Conservation (phyloP, 192 early-diverging fungal species). For the Coemansia interrupta region DNA sequence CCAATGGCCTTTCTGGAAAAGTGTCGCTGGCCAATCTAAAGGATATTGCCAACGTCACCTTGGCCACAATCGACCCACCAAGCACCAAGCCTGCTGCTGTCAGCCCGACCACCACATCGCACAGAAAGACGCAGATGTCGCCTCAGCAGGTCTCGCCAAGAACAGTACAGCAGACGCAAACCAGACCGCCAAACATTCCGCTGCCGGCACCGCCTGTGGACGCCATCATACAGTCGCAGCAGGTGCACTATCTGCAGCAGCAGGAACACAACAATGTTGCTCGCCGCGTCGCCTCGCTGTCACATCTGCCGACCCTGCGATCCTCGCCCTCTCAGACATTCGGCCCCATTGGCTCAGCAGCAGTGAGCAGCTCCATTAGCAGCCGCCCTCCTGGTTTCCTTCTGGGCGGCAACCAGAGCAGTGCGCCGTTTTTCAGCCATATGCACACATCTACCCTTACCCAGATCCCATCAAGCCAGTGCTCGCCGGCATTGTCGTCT, state of each 20-base stretch:
- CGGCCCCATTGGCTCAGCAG: neutral
- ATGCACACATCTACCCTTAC: slow-evolving; percentile 21
- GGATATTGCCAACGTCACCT: slow-evolving; percentile 5
- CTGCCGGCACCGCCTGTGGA: neutral
- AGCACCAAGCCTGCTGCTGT: neutral
- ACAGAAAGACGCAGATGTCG: neutral
- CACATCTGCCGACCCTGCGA: slow-evolving; percentile 36
- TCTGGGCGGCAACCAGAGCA: slow-evolving; percentile 1
- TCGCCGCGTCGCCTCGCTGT: slow-evolving; percentile 41
- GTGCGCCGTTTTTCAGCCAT: slow-evolving; percentile 3
- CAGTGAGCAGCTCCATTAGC: neutral
- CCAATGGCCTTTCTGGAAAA: neutral
- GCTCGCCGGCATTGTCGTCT: slow-evolving; percentile 30
- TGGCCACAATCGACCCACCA: neutral
- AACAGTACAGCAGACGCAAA: neutral
- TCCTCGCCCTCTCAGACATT: slow-evolving; percentile 7
- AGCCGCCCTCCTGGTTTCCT: neutral
- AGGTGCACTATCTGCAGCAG: slow-evolving; percentile 29
- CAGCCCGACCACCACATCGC: slow-evolving; percentile 2
- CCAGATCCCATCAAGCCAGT: slow-evolving; percentile 19
- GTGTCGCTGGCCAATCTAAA: slow-evolving; percentile 5
- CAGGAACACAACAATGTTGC: slow-evolving; percentile 29
- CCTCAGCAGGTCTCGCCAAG: neutral
- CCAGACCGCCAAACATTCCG: neutral
- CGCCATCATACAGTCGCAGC: slow-evolving; percentile 5